These are phyloP conservation scores for Xylariaceae sp. DNA, from an alignment of 2,329 filamentous ascomycete genomes.

Conservation along the genomic window DNA sequence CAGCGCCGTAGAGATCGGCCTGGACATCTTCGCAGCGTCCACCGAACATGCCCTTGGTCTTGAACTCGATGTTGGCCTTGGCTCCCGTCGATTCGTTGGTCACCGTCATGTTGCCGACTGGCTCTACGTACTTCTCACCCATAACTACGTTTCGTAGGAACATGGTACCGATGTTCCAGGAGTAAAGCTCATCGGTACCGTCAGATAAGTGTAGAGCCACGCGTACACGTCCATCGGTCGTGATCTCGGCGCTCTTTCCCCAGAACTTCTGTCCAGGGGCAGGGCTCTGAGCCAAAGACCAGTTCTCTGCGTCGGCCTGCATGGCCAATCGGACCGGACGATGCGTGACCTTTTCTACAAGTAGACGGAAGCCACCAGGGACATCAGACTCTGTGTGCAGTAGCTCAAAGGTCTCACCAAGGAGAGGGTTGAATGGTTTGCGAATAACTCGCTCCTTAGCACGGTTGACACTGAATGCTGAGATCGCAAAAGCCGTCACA, in stretches of 20 bases:
- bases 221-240: slow-evolving; percentile 81
- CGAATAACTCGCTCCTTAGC: slow-evolving; percentile 87
- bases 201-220: slow-evolving; percentile 64
- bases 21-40: slow-evolving; percentile 86
- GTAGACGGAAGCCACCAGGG: slow-evolving; percentile 71
- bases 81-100: slow-evolving; percentile 77
- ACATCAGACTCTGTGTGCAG: slow-evolving; percentile 73
- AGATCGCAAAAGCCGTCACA: slow-evolving; percentile 85
- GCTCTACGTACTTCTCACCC: slow-evolving; percentile 96
- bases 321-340: slow-evolving; percentile 88
- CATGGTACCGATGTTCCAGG: slow-evolving; percentile 80
- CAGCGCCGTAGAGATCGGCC: slow-evolving; percentile 64
- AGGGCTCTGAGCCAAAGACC: slow-evolving; percentile 84
- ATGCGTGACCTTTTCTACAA: slow-evolving; percentile 95
- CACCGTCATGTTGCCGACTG: slow-evolving; percentile 83
- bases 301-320: slow-evolving; percentile 79
- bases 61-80: slow-evolving; percentile 84
- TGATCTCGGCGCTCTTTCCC: slow-evolving; percentile 94
- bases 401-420: slow-evolving; percentile 93
- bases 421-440: slow-evolving; percentile 95
- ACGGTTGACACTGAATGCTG: slow-evolving; percentile 73
- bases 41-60: slow-evolving; percentile 93
- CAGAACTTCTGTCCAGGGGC: slow-evolving; percentile 95
- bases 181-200: slow-evolving; percentile 73
- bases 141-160: slow-evolving; percentile 96